These are phyloP conservation scores for Salicornia ramosissima DNA, from an alignment of 148 eudicot species.

Conservation along the genomic window DNA sequence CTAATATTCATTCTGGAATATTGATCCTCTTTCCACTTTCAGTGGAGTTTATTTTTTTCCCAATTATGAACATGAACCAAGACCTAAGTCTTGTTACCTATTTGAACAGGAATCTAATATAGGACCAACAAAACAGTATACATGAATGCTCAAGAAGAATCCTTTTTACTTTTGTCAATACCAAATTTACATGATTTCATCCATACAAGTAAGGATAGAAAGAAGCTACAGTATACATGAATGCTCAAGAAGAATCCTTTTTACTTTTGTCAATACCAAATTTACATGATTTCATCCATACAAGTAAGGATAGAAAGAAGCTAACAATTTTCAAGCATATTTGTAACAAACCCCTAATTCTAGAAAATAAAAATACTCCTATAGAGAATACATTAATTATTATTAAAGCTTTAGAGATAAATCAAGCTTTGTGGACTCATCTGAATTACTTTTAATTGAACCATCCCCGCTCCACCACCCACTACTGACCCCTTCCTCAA, in stretches of 20 bases:
- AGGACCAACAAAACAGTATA: neutral
- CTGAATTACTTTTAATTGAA: constrained; percentile 32
- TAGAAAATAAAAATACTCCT: constrained; percentile 4
- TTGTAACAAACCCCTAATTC: constrained; percentile 28
- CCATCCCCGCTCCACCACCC: constrained; percentile 42
- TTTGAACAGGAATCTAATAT: neutral
- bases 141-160: neutral
- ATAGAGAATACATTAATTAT: constrained; percentile 2
- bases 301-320: constrained; percentile 20
- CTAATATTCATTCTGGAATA: neutral
- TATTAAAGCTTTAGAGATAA: constrained; percentile 62
- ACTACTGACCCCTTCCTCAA: constrained; percentile 25
- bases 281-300: constrained; percentile 35
- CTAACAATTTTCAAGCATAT: constrained; percentile 33
- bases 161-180: constrained; percentile 25
- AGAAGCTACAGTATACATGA: constrained; percentile 17
- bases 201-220: constrained; percentile 21
- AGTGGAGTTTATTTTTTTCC: neutral
- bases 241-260: constrained; percentile 7
- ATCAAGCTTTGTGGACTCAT: constrained; percentile 49
- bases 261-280: constrained; percentile 27
- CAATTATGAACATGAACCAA: neutral
- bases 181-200: constrained; percentile 34
- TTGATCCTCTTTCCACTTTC: neutral
- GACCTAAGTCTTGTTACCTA: constrained; percentile 5